Conservation (phyloP, 129 eudicot genomes). For the Saposhnikovia divaricata region DNA sequence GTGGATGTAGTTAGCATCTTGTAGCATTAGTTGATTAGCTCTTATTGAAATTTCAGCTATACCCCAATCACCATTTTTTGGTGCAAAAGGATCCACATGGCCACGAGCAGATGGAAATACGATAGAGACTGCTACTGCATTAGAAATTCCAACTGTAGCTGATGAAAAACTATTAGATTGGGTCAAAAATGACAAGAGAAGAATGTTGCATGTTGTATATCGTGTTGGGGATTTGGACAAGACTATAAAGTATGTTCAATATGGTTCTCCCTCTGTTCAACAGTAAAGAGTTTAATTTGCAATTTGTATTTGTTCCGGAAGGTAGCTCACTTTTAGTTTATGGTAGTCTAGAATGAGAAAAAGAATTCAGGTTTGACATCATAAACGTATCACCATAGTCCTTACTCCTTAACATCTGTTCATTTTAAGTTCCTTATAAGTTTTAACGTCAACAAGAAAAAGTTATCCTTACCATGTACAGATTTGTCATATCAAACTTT, state of each 20-base stretch:
- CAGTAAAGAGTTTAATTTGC: background rate
- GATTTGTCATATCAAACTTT: background rate
- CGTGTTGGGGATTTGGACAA: conserved; percentile 87
- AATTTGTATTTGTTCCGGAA: background rate
- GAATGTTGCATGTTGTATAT: conserved; percentile 85
- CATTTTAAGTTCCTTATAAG: background rate
- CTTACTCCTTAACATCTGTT: background rate
- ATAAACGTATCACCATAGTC: background rate
- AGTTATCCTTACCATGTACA: background rate
- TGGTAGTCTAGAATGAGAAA: background rate
- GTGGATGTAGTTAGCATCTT: background rate
- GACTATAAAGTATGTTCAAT: conserved; percentile 57
- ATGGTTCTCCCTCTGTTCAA: background rate
- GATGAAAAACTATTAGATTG: conserved; percentile 54
- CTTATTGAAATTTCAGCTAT: conserved; percentile 33
- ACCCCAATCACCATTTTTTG: conserved; percentile 54
- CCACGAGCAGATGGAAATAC: conserved; percentile 21
- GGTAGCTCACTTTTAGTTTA: background rate
- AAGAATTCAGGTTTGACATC: background rate
- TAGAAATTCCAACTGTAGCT: conserved; percentile 36
- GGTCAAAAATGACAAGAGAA: conserved; percentile 69
- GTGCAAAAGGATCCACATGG: conserved; percentile 33
- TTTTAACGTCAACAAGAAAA: background rate
- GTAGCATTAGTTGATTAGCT: background rate
- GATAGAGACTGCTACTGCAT: conserved; percentile 28